phyloP scores from a whole-genome alignment of 371 early-diverging fungal species.

The Apophysomyces sp. region DNA sequence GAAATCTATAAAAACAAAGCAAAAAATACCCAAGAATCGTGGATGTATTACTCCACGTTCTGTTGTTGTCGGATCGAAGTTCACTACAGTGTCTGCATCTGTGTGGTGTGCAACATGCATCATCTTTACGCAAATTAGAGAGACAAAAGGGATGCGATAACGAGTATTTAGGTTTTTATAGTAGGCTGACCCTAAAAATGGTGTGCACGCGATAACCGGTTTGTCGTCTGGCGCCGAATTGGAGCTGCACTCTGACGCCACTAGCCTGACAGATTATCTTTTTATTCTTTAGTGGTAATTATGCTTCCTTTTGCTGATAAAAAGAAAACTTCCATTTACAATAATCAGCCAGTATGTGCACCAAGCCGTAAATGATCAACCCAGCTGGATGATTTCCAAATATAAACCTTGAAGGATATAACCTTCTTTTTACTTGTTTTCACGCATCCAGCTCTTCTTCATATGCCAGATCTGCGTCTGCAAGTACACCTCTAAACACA shows the following conservation, averaged over 20 bases:
- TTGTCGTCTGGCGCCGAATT: neutral
- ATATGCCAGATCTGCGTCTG: neutral
- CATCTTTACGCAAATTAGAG: neutral
- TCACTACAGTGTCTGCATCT: neutral
- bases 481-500: constrained; percentile 33
- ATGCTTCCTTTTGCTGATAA: neutral
- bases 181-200: neutral
- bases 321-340: neutral
- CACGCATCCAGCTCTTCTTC: neutral
- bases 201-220: neutral
- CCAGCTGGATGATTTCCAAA: neutral
- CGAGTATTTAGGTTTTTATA: neutral
- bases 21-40: neutral
- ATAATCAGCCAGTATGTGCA: neutral
- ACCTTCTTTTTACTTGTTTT: neutral
- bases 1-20: neutral
- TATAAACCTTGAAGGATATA: neutral
- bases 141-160: neutral
- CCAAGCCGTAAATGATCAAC: neutral
- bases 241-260: neutral
- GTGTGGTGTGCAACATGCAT: neutral
- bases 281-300: neutral
- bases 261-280: neutral
- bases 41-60: neutral
- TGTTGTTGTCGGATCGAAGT: neutral